Evolutionary conservation across 106 monocot species (phyloP), one percentile per base, ranked within the genome.

Genomic region (Iris macrosiphon): DNA sequence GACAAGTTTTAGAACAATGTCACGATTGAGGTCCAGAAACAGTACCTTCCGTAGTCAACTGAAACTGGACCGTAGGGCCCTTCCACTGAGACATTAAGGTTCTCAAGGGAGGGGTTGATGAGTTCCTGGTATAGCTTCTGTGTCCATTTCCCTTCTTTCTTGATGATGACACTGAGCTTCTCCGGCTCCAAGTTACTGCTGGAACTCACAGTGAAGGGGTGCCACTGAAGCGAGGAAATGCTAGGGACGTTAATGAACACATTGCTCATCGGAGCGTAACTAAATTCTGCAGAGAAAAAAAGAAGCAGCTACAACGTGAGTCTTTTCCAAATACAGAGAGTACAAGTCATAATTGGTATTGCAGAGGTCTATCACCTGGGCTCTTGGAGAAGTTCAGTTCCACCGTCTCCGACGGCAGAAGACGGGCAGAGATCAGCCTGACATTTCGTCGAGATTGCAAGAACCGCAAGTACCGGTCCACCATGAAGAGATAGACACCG

Each of bases 321-420:
- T n/a, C 1, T 12, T 1, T 31, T 0, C 4, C 4, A 1, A 34
- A 20, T 31, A 17, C 0, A 51, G 16, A n/a, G n/a, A n/a, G n/a
- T n/a, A n/a, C n/a, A n/a, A n/a, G n/a, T n/a, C n/a, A n/a, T n/a
- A n/a, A n/a, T n/a, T n/a, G n/a, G n/a, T n/a, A n/a, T n/a, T n/a
- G n/a, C n/a, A 0, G 23, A 20, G 20, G 19, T 7, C 18, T 22
- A 24, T 72, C 35, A 75, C 93, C 69, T n/a, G 88, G 62, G 50
- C 31, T 70, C 73, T 93, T 93, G 28, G 84, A 49, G 84, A 93
- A 93, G 70, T 81, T 93, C 7, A 93, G 75, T 53, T 93, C 93
- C 27, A 76, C 40, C 2, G 77, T 45, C 49, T 89, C 84, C 2
- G 73, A 74, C 7, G 88, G 88, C 4, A 93, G 45, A 17, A 93